Evolutionary conservation across 768 basidiomycete species (phyloP), one percentile per base, ranked within the genome.

Genomic region (Panaeolus cyanescens): DNA sequence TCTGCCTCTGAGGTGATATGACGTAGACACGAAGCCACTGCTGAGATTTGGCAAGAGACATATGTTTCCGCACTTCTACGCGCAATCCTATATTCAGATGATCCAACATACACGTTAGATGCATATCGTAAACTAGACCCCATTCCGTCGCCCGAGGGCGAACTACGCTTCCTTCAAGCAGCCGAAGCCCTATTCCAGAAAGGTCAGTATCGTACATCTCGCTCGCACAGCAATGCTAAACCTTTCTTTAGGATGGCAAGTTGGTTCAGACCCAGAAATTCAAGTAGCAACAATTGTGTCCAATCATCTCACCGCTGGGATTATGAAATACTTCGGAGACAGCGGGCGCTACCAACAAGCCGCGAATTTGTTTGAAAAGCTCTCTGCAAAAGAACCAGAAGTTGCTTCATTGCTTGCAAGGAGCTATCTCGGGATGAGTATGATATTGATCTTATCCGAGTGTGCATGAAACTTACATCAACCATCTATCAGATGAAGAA

Each of bases 181-280:
- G 92, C 94, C 2, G 97, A 98, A 69, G 85, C 85, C 0, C 76
- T 96, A 33, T 99, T 99, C 68, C 75, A 85, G 71, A 95, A 96
- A 75, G 95, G 95, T 69, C 31, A 2, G 62, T 30, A 20, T 39
- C 33, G 1, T 25, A 10, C n/a, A 33, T 5, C 7, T 28, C 22
- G 30, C 32, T 13, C 33, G 54, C 8, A 32, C 60, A 34, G 8
- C 42, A 5, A 12, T 3, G 31, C 59, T 34, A 61, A 10, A 58
- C 55, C 4, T 5, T 54, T 25, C 37, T 7, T 65, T 40, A 96
- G 95, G 96, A 32, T 99, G 97, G 97, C 96, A 97, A 71, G 92
- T 99, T 7, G 97, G 96, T 2, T 97, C 95, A 0, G 97, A 99
- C 65, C 97, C 97, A 0, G 97, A 99, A 75, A 96, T 99, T 22